Conservation (phyloP, 441 rosid genomes). For the Breynia disticha region DNA sequence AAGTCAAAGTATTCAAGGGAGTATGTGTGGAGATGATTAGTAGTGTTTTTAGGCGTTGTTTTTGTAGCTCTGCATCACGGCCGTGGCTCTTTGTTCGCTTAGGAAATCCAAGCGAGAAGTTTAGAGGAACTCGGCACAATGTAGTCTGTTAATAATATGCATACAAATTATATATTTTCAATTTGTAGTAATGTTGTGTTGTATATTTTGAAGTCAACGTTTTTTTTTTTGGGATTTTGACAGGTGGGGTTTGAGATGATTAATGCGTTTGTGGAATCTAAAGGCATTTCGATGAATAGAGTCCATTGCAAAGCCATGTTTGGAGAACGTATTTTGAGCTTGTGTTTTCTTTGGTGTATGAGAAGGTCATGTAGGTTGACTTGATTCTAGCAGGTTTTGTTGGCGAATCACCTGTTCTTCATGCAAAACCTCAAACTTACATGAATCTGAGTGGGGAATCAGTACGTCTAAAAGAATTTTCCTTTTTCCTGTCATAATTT, state of each 20-base stretch:
- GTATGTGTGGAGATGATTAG: conserved; percentile 19
- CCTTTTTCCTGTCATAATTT: too few relatives aligned
- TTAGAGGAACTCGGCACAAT: conserved; percentile 73
- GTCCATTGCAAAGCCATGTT: conserved; percentile 64
- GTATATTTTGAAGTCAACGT: conserved; percentile 2
- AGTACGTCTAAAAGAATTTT: conserved; percentile 24
- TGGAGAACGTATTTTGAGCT: conserved; percentile 50
- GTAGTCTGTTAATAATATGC: conserved; percentile 23
- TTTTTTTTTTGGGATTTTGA: conserved; percentile 3
- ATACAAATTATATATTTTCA: too few relatives aligned
- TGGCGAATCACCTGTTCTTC: conserved; percentile 52
- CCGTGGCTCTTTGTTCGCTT: conserved; percentile 87
- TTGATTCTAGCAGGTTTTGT: conserved; percentile 43
- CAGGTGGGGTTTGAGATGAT: conserved; percentile 88
- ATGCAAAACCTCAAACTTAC: conserved; percentile 89
- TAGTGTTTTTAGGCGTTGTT: conserved; percentile 31
- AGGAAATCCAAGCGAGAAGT: conserved; percentile 90
- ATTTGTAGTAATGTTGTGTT: neutral
- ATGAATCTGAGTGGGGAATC: conserved; percentile 98
- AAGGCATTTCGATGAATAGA: conserved; percentile 41
- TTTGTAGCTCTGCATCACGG: conserved; percentile 36
- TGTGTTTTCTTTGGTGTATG: neutral
- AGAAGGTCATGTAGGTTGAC: conserved; percentile 5
- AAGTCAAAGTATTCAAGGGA: neutral
- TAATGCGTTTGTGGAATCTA: conserved; percentile 55